phyloP scores from a whole-genome alignment of 768 basidiomycete genomes.

The Saitozyma sp. region DNA sequence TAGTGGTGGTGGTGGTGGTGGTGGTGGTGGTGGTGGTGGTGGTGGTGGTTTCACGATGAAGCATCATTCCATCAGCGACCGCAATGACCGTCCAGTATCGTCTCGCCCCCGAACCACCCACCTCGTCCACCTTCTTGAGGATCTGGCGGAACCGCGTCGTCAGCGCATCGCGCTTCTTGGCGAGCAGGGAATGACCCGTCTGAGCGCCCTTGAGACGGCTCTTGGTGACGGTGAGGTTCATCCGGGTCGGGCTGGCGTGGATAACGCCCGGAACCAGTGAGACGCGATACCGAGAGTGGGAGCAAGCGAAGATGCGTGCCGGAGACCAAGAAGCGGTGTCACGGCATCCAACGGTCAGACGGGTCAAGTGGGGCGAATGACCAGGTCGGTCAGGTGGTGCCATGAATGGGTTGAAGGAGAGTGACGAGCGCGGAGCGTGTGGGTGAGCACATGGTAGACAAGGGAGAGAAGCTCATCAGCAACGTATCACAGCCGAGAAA shows the following conservation, averaged over 20 bases:
- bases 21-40: no score
- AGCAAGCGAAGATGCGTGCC: not conserved
- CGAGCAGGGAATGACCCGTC: constrained; percentile 89
- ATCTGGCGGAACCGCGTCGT: constrained; percentile 93
- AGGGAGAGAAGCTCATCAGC: not conserved
- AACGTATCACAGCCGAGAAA: not conserved
- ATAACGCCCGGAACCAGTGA: not conserved
- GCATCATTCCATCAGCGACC: no score
- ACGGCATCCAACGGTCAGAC: not conserved
- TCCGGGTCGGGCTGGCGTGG: constrained; percentile 74
- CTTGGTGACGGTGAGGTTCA: constrained; percentile 88
- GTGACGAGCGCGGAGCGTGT: no score
- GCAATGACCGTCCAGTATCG: not conserved
- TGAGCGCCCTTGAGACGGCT: constrained; percentile 79
- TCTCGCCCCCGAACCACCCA: constrained; percentile 54
- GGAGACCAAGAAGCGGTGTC: not conserved
- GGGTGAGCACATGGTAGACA: no score
- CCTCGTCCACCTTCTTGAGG: constrained; percentile 95
- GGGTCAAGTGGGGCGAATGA: no score
- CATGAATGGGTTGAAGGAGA: no score
- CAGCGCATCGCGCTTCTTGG: constrained; percentile 97
- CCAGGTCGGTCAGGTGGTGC: no score
- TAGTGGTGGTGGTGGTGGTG: no score
- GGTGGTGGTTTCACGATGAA: no score
- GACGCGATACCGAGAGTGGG: not conserved